Conservation (phyloP, 202 grass and related monocot species). For the Alloteropsis angusta region DNA sequence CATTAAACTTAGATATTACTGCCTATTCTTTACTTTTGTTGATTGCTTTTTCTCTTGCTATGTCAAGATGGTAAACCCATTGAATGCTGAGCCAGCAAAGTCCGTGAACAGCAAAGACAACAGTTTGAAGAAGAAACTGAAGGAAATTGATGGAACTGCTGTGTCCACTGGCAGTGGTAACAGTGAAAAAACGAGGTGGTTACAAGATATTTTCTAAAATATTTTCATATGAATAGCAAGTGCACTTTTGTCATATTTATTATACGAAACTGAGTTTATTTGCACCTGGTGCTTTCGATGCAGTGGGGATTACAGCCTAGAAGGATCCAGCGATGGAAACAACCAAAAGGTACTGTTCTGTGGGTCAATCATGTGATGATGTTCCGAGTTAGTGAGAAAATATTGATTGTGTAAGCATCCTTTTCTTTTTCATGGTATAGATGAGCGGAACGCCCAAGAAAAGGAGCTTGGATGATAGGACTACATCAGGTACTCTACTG, state of each 20-base stretch:
- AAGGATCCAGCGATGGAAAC: conserved; percentile 64
- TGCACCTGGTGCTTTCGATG: conserved; percentile 10
- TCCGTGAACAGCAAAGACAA: conserved; percentile 46
- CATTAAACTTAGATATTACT: not conserved
- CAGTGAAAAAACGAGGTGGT: conserved; percentile 49
- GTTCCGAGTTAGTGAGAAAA: not conserved
- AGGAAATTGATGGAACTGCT: conserved; percentile 47
- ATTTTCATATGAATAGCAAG: not conserved
- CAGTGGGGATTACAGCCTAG: conserved; percentile 54
- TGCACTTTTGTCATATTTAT: not conserved
- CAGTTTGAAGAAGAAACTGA: conserved; percentile 36
- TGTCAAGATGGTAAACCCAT: conserved; percentile 48
- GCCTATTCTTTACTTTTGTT: not conserved
- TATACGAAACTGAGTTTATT: conserved; percentile 1
- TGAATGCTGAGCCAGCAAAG: conserved; percentile 49
- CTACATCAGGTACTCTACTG: conserved; percentile 36
- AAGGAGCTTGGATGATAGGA: conserved; percentile 34
- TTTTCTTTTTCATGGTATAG: conserved; percentile 28
- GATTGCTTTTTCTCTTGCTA: conserved; percentile 24
- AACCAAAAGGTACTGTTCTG: conserved; percentile 35
- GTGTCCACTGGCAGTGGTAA: conserved; percentile 31
- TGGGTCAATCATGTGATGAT: not conserved
- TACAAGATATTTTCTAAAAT: conserved; percentile 1
- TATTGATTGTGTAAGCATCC: not conserved
- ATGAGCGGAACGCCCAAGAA: conserved; percentile 38